These are phyloP conservation scores for Ogataea saltuana DNA, from an alignment of 805 yeast genomes.

Conservation along the genomic window DNA sequence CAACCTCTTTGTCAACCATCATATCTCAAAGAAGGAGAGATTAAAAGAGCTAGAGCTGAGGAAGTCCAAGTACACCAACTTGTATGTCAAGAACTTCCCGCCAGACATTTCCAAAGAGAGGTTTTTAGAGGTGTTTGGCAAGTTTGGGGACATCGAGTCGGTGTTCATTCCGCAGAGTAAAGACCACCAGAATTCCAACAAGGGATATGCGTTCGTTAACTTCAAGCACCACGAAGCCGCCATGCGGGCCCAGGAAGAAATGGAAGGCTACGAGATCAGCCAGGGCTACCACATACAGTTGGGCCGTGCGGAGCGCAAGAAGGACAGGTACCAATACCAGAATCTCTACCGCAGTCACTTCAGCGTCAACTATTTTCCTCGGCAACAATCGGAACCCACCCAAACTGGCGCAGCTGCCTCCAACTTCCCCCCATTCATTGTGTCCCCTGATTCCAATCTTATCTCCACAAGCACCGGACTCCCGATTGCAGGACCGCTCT, in stretches of 20 bases:
- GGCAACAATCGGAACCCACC: conserved; percentile 7
- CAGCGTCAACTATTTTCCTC: conserved; percentile 17
- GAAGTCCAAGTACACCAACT: conserved; percentile 50
- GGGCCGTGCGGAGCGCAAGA: conserved; percentile 47
- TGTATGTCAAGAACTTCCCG: conserved; percentile 57
- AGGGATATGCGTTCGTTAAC: conserved; percentile 57
- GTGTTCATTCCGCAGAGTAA: conserved; percentile 51
- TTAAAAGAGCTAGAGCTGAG: conserved; percentile 46
- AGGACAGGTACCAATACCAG: conserved; percentile 31
- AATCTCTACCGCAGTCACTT: conserved; percentile 20
- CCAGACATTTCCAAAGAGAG: conserved; percentile 37
- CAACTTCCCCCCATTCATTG: conserved; percentile 26
- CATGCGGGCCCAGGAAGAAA: conserved; percentile 46
- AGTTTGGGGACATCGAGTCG: conserved; percentile 50
- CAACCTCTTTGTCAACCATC: conserved; percentile 57
- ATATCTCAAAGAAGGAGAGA: conserved; percentile 65
- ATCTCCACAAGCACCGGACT: conserved; percentile 36
- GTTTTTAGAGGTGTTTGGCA: conserved; percentile 44
- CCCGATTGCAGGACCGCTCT: conserved; percentile 46
- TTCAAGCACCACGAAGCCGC: conserved; percentile 51
- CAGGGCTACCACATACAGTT: conserved; percentile 35
- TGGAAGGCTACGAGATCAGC: conserved; percentile 45
- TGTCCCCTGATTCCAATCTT: conserved; percentile 32
- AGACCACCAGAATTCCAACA: conserved; percentile 27
- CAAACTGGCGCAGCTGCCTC: conserved; percentile 3